Evolutionary conservation across 495 filamentous ascomycete genomes (phyloP), one percentile per base, ranked within the genome.

Genomic region (Acidomyces sp.): DNA sequence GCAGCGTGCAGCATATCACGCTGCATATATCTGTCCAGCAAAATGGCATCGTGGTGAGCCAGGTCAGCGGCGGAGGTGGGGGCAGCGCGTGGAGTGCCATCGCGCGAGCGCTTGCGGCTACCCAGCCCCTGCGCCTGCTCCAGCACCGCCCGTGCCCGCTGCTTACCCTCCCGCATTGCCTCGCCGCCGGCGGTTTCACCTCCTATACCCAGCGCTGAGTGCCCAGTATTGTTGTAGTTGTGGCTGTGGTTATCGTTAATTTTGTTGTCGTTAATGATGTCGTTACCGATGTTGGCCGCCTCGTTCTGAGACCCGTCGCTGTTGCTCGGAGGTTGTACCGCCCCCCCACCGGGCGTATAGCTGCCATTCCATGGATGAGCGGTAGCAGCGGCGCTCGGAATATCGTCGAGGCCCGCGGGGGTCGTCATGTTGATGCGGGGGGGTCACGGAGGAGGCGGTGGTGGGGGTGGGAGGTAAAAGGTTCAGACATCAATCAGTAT

Each of bases 21-120:
- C 48, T 74, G 74, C 45, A 82, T 72, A 63, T 81, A 88, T 49
- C 84, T 74, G 27, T 86, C 72, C 37, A 93, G 65, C 37, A 80
- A 53, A 19, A 58, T 34, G 9, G 41, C 45, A 24, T 37, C 26
- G 15, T 49, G 39, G 6, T 19, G n/a, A n/a, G n/a, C n/a, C n/a
- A n/a, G n/a, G n/a, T n/a, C n/a, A n/a, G n/a, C n/a, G n/a, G n/a
- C n/a, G n/a, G n/a, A n/a, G n/a, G n/a, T n/a, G n/a, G n/a, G n/a
- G n/a, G n/a, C n/a, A n/a, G n/a, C n/a, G n/a, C n/a, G n/a, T 26
- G 58, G 65, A 7, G 73, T 70, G 12, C 74, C 72, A 41, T 75
- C 74, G 10, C 68, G 72, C 32, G 75, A 78, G 33, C 73, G 65
- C 48, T 78, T 80, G 44, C 66, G 66, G 37, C 65, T 70, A 25